A percentile compares a stretch with the other conserved stretches of the same genome.
Evolutionary conservation across 805 yeast species (phyloP).

Genomic region (Jamesozyma jinghongensis): DNA sequence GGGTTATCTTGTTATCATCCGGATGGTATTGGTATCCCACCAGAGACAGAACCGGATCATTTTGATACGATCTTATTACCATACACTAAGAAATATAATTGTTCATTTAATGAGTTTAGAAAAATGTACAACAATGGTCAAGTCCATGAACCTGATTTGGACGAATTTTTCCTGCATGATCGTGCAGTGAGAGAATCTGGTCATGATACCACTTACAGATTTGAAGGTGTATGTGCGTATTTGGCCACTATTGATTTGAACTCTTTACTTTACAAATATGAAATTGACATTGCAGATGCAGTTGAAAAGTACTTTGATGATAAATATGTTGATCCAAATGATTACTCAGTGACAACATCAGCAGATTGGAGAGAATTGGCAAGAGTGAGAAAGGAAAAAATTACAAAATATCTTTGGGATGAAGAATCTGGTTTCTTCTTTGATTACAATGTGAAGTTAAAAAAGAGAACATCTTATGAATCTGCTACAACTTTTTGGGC

Average conservation of each 20-base stretch:
- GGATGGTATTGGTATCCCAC: conserved; percentile 87
- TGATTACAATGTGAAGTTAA: conserved; percentile 64
- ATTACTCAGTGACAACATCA: conserved; percentile 37
- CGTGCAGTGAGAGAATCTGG: conserved; percentile 95
- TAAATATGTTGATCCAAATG: conserved; percentile 32
- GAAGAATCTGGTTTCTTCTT: conserved; percentile 67
- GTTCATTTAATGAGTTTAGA: conserved; percentile 55
- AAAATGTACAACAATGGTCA: conserved; percentile 56
- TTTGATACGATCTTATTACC: conserved; percentile 64
- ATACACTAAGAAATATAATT: conserved; percentile 52
- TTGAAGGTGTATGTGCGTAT: conserved; percentile 83
- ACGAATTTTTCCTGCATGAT: conserved; percentile 83
- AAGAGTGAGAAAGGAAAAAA: conserved; percentile 39
- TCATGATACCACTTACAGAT: conserved; percentile 85
- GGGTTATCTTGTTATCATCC: conserved; percentile 89
- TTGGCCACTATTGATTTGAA: conserved; percentile 88
- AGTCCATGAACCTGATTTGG: conserved; percentile 70
- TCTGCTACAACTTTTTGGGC: conserved; percentile 92
- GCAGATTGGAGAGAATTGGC: conserved; percentile 59
- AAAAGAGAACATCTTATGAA: conserved; percentile 56
- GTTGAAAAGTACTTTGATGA: conserved; percentile 51
- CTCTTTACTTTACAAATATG: conserved; percentile 81
- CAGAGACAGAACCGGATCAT: conserved; percentile 90
- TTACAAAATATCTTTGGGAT: conserved; percentile 76
- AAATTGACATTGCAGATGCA: conserved; percentile 64